A percentile compares a stretch with the other conserved stretches of the same genome.
These are phyloP conservation scores for Penicillium sclerotiorum DNA, from an alignment of 2,329 filamentous ascomycete species.

Conservation along the genomic window DNA sequence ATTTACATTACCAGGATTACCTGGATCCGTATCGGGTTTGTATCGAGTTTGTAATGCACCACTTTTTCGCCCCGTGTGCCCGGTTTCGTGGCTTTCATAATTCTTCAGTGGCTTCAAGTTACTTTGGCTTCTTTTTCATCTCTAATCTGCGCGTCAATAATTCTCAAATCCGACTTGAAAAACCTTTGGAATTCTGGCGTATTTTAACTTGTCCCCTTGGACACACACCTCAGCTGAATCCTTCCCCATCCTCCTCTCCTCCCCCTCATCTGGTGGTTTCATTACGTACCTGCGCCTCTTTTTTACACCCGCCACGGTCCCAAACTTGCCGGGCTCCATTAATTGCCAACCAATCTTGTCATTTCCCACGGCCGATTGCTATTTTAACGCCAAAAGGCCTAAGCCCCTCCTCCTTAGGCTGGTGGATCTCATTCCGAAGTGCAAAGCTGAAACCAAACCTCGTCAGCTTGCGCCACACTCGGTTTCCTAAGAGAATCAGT, in stretches of 20 bases:
- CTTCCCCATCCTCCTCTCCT: neutral
- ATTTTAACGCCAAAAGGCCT: conserved; percentile 29
- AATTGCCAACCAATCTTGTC: conserved; percentile 19
- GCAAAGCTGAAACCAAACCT: conserved; percentile 39
- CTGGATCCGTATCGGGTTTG: conserved; percentile 1
- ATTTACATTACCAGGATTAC: conserved; percentile 4
- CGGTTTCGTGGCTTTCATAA: too few relatives aligned
- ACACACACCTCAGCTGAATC: too few relatives aligned
- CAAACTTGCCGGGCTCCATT: conserved; percentile 20
- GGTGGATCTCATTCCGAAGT: conserved; percentile 24
- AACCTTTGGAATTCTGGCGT: too few relatives aligned
- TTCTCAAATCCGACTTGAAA: too few relatives aligned
- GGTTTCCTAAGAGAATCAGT: conserved; percentile 34
- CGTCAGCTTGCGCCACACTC: conserved; percentile 52
- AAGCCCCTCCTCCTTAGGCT: conserved; percentile 15
- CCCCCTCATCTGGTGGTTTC: neutral
- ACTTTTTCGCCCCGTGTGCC: too few relatives aligned
- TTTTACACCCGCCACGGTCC: conserved; percentile 14
- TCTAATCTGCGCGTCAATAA: too few relatives aligned
- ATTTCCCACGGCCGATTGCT: conserved; percentile 26
- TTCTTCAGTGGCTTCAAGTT: too few relatives aligned
- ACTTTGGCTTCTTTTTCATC: neutral
- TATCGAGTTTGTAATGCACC: conserved; percentile 15
- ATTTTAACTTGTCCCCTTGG: too few relatives aligned
- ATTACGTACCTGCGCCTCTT: neutral